Evolutionary conservation across 1,284 basidiomycete species (phyloP).

Genomic region (Pseudozyma sp.): DNA sequence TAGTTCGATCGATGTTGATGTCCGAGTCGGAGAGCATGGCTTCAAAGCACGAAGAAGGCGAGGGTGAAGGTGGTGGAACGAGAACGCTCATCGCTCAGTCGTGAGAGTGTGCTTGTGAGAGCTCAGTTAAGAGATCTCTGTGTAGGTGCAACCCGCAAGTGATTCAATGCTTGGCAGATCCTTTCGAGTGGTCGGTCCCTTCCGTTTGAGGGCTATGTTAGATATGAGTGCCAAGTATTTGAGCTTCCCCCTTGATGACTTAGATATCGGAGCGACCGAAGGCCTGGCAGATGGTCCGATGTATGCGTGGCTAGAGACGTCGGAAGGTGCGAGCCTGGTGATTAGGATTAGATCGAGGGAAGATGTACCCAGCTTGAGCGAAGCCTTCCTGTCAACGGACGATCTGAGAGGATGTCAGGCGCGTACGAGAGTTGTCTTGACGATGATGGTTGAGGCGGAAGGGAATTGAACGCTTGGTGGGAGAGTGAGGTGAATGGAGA

Average conservation of each 20-base stretch:
- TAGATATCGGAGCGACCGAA: constrained; percentile 4
- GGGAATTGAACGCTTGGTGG: too few species aligned
- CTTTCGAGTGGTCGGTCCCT: neutral
- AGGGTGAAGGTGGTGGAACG: constrained; percentile 46
- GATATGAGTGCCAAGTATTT: too few species aligned
- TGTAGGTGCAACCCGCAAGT: neutral
- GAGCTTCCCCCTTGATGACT: too few species aligned
- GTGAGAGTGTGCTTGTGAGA: neutral
- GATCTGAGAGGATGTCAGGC: too few species aligned
- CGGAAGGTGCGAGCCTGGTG: neutral
- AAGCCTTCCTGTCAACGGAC: too few species aligned
- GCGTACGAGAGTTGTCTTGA: too few species aligned
- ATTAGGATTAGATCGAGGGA: neutral
- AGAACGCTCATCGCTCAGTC: constrained; percentile 53
- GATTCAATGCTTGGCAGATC: neutral
- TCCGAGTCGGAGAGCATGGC: constrained; percentile 51
- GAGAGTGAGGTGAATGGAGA: neutral
- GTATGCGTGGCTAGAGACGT: neutral
- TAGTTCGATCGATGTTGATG: constrained; percentile 46
- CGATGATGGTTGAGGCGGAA: too few species aligned
- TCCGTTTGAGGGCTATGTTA: too few species aligned
- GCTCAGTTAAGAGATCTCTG: neutral
- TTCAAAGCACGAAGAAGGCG: constrained; percentile 52
- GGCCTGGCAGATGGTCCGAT: neutral
- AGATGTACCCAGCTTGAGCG: neutral